Conservation (phyloP, 2,329 filamentous ascomycete species). For the Beauveria sp. region DNA sequence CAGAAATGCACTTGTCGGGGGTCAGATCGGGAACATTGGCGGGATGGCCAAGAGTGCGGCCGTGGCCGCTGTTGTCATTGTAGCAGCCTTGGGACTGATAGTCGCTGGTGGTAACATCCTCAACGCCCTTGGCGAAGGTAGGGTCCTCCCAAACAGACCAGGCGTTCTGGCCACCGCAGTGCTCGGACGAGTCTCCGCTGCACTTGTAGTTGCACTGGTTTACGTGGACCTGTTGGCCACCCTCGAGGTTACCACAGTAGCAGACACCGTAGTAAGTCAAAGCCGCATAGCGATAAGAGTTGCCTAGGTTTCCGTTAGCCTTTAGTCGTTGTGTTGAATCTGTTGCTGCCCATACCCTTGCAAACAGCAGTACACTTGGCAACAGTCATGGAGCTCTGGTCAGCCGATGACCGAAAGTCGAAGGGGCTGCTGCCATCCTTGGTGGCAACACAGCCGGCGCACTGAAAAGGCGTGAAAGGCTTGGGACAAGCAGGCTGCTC, state of each 20-base stretch:
- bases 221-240: conserved; percentile 42
- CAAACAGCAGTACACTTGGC: conserved; percentile 41
- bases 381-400: conserved; percentile 36
- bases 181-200: conserved; percentile 35
- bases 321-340: not conserved
- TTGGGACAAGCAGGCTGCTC: conserved; percentile 35
- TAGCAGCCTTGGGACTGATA: conserved; percentile 58
- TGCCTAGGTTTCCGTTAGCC: conserved; percentile 23
- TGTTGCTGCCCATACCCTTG: conserved; percentile 31
- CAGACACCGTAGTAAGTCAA: conserved; percentile 45
- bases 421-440: conserved; percentile 31
- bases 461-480: conserved; percentile 39
- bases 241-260: conserved; percentile 44
- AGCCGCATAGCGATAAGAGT: conserved; percentile 43
- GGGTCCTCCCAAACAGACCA: conserved; percentile 44
- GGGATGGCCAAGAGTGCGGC: conserved; percentile 38
- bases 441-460: conserved; percentile 36
- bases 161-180: conserved; percentile 38
- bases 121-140: conserved; percentile 36
- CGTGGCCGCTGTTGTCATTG: conserved; percentile 33
- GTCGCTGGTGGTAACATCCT: conserved; percentile 37
- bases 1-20: conserved; percentile 33
- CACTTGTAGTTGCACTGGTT: conserved; percentile 53
- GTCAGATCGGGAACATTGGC: conserved; percentile 34
- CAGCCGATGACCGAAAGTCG: conserved; percentile 32